Conservation (phyloP, 208 protist species). For the Trypanosoma caninum region DNA sequence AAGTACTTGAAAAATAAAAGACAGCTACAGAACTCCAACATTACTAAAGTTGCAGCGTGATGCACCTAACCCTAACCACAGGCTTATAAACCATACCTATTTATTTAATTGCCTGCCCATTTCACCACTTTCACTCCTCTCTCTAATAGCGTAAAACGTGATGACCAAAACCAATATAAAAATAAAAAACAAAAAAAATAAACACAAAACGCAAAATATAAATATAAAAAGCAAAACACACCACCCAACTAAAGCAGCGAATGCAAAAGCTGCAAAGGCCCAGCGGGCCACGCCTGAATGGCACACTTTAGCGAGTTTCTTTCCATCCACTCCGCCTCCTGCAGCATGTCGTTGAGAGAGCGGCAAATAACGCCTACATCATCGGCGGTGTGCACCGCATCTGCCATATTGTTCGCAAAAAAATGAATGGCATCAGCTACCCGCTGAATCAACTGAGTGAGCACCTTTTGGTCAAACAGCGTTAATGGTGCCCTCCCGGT, state of each 20-base stretch:
- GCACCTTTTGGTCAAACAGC: slow-evolving; percentile 19
- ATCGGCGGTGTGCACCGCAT: background rate
- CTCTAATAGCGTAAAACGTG: too few species aligned
- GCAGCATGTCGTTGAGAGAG: slow-evolving; percentile 30
- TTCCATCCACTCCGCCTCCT: slow-evolving; percentile 57
- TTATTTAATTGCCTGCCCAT: too few species aligned
- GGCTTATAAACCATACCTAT: too few species aligned
- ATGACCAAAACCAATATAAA: background rate
- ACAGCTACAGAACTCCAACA: too few species aligned
- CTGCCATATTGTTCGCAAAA: slow-evolving; percentile 1
- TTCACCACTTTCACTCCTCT: too few species aligned
- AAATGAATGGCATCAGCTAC: background rate
- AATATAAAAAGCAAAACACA: background rate
- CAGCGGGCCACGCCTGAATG: slow-evolving; percentile 38
- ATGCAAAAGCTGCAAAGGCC: slow-evolving; percentile 6
- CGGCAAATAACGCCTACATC: slow-evolving; percentile 10
- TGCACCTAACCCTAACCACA: too few species aligned
- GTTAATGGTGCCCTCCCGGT: slow-evolving; percentile 25
- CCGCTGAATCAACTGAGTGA: slow-evolving; percentile 22
- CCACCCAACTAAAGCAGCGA: background rate
- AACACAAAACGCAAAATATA: slow-evolving; percentile 22
- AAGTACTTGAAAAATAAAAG: too few species aligned
- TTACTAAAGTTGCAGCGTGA: too few species aligned
- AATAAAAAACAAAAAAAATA: slow-evolving; percentile 4
- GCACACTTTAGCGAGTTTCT: slow-evolving; percentile 57